Evolutionary conservation across 192 early-diverging fungal genomes (phyloP), one percentile per base, ranked within the genome.

Genomic region (Dissophora ornata): DNA sequence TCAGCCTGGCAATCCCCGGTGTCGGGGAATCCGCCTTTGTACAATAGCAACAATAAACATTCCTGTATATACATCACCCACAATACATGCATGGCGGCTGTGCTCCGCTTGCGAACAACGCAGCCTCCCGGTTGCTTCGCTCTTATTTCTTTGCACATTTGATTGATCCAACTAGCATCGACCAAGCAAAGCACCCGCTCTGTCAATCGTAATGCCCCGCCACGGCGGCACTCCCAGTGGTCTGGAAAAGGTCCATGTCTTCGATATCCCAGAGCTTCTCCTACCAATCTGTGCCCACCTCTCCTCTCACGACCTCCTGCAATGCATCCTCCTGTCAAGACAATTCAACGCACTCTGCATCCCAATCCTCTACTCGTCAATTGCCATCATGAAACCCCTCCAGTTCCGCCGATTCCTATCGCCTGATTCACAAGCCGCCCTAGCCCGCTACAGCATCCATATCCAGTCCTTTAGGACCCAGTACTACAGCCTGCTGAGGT

Each of bases 251-350:
- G 33, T 32, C 15, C 57, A 8, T 32, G 57, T 75, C n/a, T 65
- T 75, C 25, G 50, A 75, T 30, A 75, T 75, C 28, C 71, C 71
- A 49, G 71, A 75, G 42, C 51, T 75, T 16, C 57, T 75, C 29
- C 21, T 45, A 0, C 49, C 50, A 7, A 67, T 75, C 49, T 46
- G 36, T 16, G 36, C 57, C 15, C 33, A 38, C 47, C 63, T 75
- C 33, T 22, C 62, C 5, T 26, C 57, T 2, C 46, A 66, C n/a
- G 57, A 66, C 49, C 32, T 75, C 30, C 24, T 61, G n/a, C 40
- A 55, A 32, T 67, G 62, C 47, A 7, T 55, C 10, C 48, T 44
- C 3, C 26, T 75, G 21, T 59, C 46, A 10, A 19, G 29, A 2
- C 40, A 18, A 5, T 67, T 63, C 47, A 40, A 75, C 34, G 19